Evolutionary conservation across 345 rosid genomes (phyloP).

Genomic region (Eucalyptus fibrosa): DNA sequence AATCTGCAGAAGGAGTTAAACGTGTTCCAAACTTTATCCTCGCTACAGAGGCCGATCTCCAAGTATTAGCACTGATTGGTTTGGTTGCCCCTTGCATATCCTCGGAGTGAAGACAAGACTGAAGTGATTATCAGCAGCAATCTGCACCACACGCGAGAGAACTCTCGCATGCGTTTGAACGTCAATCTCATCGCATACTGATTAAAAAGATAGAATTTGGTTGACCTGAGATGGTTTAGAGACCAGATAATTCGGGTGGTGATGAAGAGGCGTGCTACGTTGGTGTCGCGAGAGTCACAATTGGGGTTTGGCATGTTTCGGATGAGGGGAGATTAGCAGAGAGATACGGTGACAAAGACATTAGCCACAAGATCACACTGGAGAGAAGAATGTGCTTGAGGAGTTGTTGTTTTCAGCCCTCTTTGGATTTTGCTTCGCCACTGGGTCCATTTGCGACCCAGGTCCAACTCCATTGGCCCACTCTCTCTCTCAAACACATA

Average conservation of each 20-base stretch:
- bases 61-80: not conserved
- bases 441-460: not conserved
- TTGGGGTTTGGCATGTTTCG: not conserved
- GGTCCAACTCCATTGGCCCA: not conserved
- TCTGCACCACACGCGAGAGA: not conserved
- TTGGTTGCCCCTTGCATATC: not conserved
- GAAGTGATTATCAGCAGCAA: not conserved
- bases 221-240: not conserved
- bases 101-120: not conserved
- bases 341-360: not conserved
- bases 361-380: not conserved
- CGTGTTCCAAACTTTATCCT: not conserved
- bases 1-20: not conserved
- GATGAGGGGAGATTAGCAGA: not conserved
- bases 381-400: not conserved
- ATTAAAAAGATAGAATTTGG: not conserved
- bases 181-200: not conserved
- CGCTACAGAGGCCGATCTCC: not conserved
- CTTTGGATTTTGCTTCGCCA: not conserved
- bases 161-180: not conserved
- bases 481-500: not conserved
- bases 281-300: conserved; percentile 9
- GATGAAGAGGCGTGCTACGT: conserved; percentile 27
- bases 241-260: not conserved
- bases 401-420: not conserved